Evolutionary conservation across 192 early-diverging fungal genomes (phyloP), one percentile per base, ranked within the genome.

Genomic region (Coemansia sp.): DNA sequence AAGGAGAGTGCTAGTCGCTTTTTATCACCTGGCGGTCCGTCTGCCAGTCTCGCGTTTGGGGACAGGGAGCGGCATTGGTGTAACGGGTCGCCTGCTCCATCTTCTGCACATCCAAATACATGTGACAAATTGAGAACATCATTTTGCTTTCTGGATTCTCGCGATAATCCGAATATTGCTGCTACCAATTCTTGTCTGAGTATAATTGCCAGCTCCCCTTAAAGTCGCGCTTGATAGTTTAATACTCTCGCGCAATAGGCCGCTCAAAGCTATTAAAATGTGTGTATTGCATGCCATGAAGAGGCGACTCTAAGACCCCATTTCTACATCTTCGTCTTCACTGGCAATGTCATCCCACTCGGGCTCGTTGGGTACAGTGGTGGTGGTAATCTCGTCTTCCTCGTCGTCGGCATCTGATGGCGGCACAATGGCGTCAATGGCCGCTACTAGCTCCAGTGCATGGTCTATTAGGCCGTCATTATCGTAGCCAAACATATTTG

Each of bases 381-480:
- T 64, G 68, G 33, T 69, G 16, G 65, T 79, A 2, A 42, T 14
- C 44, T 80, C 79, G 17, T 75, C 81, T 42, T 86, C 81, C 6
- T 76, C 83, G 8, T 88, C 88, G 45, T 87, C 78, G 45, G 82
- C 86, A 3, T 69, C 66, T 16, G 71, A 59, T 16, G 81, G 62
- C 14, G 87, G 86, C 59, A 89, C 75, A 44, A 81, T 67, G 16
- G 68, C 64, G 48, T 84, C 77, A 62, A 94, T 92, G 14, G 72
- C 79, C 10, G 78, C 77, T 62, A 92, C 69, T 39, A 94, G 74
- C 65, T 94, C 92, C 42, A 84, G 77, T 11, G 87, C 83, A 66
- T 93, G 93, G 46, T 88, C 84, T 35, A 92, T 64, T 57, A 93
- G 74, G 19, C 77, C 85, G 63, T 89, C 85, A 70, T 92, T 91